Percentiles rank a stretch among this genome's conserved stretches.
phyloP scores from a whole-genome alignment of 2,329 filamentous ascomycete species.

The Ustulina deusta region DNA sequence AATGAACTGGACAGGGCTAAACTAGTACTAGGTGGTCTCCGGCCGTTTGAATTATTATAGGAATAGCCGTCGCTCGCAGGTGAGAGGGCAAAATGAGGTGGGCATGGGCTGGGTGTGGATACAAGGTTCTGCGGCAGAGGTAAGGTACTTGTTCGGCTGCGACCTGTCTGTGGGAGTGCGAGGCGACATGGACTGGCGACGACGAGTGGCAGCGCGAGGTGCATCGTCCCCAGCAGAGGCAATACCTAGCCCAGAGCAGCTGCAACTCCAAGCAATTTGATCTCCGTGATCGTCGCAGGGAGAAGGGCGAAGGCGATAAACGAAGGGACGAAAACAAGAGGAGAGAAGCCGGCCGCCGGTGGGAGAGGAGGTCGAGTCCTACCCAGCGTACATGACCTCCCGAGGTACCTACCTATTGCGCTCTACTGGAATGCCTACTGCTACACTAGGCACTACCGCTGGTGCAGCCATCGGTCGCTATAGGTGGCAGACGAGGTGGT shows the following conservation, averaged over 20 bases:
- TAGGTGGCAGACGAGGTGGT: not conserved
- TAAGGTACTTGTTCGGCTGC: too few relatives aligned
- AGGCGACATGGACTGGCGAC: too few relatives aligned
- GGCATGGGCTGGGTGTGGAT: slow-evolving; percentile 14
- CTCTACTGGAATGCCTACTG: not conserved
- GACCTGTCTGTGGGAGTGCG: too few relatives aligned
- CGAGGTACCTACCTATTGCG: not conserved
- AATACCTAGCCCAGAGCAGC: not conserved
- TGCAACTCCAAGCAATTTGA: slow-evolving; percentile 5
- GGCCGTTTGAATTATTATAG: slow-evolving; percentile 36
- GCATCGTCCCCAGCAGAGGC: not conserved
- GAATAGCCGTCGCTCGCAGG: slow-evolving; percentile 43
- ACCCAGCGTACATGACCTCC: not conserved
- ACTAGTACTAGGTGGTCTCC: slow-evolving; percentile 30
- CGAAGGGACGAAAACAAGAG: slow-evolving; percentile 7
- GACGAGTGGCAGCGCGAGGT: slow-evolving; percentile 1
- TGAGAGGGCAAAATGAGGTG: slow-evolving; percentile 25
- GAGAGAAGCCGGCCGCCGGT: not conserved
- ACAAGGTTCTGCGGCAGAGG: not conserved
- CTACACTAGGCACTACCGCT: not conserved
- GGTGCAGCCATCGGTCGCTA: not conserved
- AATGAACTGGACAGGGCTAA: slow-evolving; percentile 35
- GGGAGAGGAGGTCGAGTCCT: slow-evolving; percentile 13
- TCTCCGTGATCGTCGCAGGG: slow-evolving; percentile 31
- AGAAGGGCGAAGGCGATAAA: not conserved